Conservation (phyloP, 495 filamentous ascomycete genomes). For the Usnea hakonensis region DNA sequence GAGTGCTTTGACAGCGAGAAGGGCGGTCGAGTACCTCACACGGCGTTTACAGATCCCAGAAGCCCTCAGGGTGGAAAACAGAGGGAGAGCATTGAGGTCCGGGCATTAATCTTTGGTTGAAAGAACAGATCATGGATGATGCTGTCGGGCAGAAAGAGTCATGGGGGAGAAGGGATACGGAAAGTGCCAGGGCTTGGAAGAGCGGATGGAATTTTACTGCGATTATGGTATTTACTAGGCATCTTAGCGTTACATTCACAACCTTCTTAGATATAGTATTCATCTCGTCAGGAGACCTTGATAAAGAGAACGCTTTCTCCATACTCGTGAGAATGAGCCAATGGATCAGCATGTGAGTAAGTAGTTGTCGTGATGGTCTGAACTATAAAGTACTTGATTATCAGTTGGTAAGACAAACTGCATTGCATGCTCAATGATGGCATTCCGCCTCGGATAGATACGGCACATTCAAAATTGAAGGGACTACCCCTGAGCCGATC, state of each 20-base stretch:
- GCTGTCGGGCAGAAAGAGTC: neutral
- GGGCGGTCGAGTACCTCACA: slow-evolving; percentile 67
- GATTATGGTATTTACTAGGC: neutral
- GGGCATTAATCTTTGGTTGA: slow-evolving; percentile 75
- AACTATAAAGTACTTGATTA: no score
- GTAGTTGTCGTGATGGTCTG: no score
- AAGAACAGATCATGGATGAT: neutral
- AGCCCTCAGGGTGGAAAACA: slow-evolving; percentile 50
- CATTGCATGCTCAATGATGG: neutral
- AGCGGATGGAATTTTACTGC: neutral
- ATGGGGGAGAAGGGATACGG: neutral
- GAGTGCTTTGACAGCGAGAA: slow-evolving; percentile 73
- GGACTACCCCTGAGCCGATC: neutral
- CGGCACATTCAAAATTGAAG: no score
- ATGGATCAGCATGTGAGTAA: no score
- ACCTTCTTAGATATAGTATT: no score
- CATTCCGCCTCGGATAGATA: no score
- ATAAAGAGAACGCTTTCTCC: no score
- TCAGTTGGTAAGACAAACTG: no score
- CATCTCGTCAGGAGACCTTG: no score
- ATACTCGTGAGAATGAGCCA: no score
- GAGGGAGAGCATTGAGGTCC: slow-evolving; percentile 81
- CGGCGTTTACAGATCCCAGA: slow-evolving; percentile 68
- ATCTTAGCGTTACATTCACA: neutral
- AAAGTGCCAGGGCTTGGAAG: neutral